Base-by-base conservation (phyloP, 2,329 filamentous ascomycete species). In the Ophiostoma pallidulum region DNA sequence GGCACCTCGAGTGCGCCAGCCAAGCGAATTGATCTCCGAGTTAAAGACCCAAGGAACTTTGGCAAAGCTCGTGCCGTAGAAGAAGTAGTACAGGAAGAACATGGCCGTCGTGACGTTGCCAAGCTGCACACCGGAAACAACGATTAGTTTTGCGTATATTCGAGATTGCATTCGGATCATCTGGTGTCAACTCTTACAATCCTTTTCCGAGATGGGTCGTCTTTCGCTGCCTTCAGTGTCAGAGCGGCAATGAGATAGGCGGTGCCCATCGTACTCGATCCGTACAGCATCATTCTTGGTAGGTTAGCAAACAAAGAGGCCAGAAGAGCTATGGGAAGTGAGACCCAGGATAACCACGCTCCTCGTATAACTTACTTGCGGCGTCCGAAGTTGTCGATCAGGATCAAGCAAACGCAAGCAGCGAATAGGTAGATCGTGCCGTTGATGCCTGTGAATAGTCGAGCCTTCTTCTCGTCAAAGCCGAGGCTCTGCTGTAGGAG, bases 401-500 rank as follows among this genome's bases (percentile, higher is more conserved):
- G 55, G n/a, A 65, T 36, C 1, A 69, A 51, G 46, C 65, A 65
- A 9, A 59, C 57, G 28, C 67, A 63, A 0, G 64, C 65, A 1
- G 63, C 59, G 1, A 59, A 48, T 0, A 68, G 56, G 41, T 70
- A 69, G 5, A 68, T 53, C 1, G 65, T 69, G 36, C 61, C 62
- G 44, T 56, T 81, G 49, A 73, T 71, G 2, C 73, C 77, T 2
- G 77, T 71, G 16, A 82, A 64, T 0, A 82, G 61, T 4, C 77
- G 67, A 3, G 73, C 70, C 56, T 72, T 68, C 35, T 65, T 65
- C 49, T 77, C 66, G 26, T 61, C 61, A 22, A 79, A 67, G 0
- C 76, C 75, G 8, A 82, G 74, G 7, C 68, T 75, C 39, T 74
- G 58, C 46, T 75, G 74, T 2, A 81, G 59, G 0, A 82, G 66